phyloP scores from a whole-genome alignment of 305 asterid species.

The Fraxinus platypoda region DNA sequence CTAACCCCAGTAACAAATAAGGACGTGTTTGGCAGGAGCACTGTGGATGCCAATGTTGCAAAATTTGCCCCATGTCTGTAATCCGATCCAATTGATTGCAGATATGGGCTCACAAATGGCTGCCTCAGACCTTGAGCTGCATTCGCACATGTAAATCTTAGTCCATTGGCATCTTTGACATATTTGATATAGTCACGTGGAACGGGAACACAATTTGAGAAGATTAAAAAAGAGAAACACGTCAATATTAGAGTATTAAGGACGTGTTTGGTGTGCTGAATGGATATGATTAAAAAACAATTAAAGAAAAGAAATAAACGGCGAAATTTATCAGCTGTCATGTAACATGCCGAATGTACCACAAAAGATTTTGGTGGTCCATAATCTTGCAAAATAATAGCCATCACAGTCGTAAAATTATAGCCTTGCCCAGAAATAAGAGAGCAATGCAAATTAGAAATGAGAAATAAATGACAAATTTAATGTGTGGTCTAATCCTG shows the following conservation, averaged over 20 bases:
- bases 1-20: slow-evolving; percentile 73
- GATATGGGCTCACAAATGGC: slow-evolving; percentile 74
- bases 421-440: no score
- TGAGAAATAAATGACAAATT: not conserved
- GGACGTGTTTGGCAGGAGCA: slow-evolving; percentile 63
- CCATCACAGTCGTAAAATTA: not conserved
- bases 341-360: not conserved
- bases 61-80: slow-evolving; percentile 83
- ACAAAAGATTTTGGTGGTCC: not conserved
- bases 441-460: not conserved
- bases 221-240: not conserved
- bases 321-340: not conserved
- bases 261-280: not conserved
- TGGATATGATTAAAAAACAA: no score
- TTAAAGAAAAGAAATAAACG: not conserved
- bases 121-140: slow-evolving; percentile 75
- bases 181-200: not conserved
- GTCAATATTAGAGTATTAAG: not conserved
- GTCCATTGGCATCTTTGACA: not conserved
- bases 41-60: slow-evolving; percentile 82
- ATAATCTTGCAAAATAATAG: not conserved
- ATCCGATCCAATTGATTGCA: slow-evolving; percentile 77
- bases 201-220: not conserved
- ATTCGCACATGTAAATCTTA: not conserved
- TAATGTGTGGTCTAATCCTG: not conserved